These are phyloP conservation scores for Tetrapisispora nanseiensis DNA, from an alignment of 805 yeast genomes.

Conservation along the genomic window DNA sequence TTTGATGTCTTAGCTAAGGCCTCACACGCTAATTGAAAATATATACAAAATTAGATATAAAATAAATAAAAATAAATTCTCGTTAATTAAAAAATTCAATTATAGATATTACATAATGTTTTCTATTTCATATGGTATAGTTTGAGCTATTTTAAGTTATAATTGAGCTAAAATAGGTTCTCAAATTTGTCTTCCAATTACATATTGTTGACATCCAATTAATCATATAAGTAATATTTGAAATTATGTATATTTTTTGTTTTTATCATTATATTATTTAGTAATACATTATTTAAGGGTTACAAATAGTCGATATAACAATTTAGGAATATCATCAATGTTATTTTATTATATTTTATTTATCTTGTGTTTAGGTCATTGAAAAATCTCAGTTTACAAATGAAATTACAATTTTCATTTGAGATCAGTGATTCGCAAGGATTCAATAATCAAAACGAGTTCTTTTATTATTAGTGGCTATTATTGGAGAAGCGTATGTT, in stretches of 20 bases:
- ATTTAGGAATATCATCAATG: background rate
- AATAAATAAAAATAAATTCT: background rate
- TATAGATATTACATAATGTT: too few species aligned
- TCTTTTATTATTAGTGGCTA: conserved; percentile 2
- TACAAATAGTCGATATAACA: background rate
- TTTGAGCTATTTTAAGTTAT: too few species aligned
- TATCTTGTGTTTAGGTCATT: too few species aligned
- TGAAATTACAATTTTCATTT: too few species aligned
- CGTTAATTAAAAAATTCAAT: background rate
- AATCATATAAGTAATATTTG: too few species aligned
- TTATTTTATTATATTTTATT: too few species aligned
- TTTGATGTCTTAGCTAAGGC: conserved; percentile 60
- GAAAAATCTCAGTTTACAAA: too few species aligned
- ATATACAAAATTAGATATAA: background rate
- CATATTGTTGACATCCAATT: too few species aligned
- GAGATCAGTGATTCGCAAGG: too few species aligned
- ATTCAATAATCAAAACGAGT: conserved; percentile 1
- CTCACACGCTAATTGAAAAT: conserved; percentile 15
- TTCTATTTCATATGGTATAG: too few species aligned
- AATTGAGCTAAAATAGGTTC: too few species aligned
- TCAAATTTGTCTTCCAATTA: too few species aligned
- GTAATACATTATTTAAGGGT: background rate
- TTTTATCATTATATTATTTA: background rate
- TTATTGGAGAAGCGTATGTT: background rate
- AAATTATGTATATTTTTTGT: background rate